These are phyloP conservation scores for Arthrobotrys iridis DNA, from an alignment of 2,329 filamentous ascomycete genomes.

Conservation along the genomic window DNA sequence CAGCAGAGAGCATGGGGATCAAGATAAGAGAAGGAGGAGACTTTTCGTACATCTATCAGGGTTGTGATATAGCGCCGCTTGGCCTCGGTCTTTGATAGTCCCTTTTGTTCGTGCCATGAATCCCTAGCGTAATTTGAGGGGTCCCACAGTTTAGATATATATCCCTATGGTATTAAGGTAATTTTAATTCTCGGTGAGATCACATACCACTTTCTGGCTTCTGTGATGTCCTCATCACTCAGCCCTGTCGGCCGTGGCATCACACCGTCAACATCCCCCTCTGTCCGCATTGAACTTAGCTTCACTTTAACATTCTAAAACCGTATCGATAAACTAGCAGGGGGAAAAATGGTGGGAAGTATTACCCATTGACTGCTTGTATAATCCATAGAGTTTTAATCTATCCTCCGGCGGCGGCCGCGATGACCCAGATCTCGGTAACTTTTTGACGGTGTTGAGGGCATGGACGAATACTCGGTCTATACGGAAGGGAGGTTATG, in stretches of 20 bases:
- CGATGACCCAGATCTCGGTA: slow-evolving; percentile 88
- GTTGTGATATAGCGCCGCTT: slow-evolving; percentile 94
- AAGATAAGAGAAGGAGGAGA: background rate
- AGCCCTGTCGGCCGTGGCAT: slow-evolving; percentile 78
- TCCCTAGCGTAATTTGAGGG: slow-evolving; percentile 70
- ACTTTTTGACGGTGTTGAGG: slow-evolving; percentile 97
- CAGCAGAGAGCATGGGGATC: background rate
- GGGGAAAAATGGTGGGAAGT: slow-evolving; percentile 53
- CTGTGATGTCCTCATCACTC: slow-evolving; percentile 63
- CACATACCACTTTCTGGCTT: slow-evolving; percentile 64
- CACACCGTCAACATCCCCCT: slow-evolving; percentile 93
- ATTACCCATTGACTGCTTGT: slow-evolving; percentile 97
- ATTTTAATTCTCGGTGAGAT: background rate
- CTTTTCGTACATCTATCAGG: slow-evolving; percentile 73
- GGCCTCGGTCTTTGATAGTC: slow-evolving; percentile 85
- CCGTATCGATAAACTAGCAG: background rate
- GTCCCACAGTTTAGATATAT: slow-evolving; percentile 29
- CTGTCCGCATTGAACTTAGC: slow-evolving; percentile 61
- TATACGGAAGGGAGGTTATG: slow-evolving; percentile 61
- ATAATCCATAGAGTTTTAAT: slow-evolving; percentile 93
- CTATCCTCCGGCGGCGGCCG: slow-evolving; percentile 86
- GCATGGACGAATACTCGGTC: slow-evolving; percentile 99
- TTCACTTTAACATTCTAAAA: slow-evolving; percentile 31
- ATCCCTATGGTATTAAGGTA: background rate
- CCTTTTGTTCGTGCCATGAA: slow-evolving; percentile 90